Base-by-base conservation (phyloP, 495 filamentous ascomycete species). In the Penicillium roqueforti region DNA sequence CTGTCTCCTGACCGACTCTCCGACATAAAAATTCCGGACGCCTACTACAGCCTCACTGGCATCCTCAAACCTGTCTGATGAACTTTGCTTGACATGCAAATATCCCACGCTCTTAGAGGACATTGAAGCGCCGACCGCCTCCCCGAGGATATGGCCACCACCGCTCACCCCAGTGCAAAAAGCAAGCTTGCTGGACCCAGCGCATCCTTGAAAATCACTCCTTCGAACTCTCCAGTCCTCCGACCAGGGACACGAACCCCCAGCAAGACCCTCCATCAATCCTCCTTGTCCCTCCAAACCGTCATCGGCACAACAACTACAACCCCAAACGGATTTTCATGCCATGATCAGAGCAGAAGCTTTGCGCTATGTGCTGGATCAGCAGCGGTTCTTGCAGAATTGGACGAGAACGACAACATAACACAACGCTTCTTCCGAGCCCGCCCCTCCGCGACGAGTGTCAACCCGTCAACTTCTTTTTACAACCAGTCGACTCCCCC, bases 311-410 rank as follows among this genome's bases (percentile, higher is more conserved):
- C 91, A 16, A 95, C 92, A 11, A 91, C 89, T 51, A 81, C 73
- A 54, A 88, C 90, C 5, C 85, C 89, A 16, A 91, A 88, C 69
- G 91, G 86, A 47, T 96, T 98, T 68, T 92, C 95, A 62, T 81
- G 81, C 48, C 82, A 91, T 43, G 77, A 86, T 14, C 83, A 86
- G 29, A 83, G 80, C 45, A 72, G 74, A 55, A 80, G 80, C 36
- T 95, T 98, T 65, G 92, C 89, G 23, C 89, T 92, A 68, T 91
- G 89, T 55, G 93, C 93, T 9, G 95, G 93, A 37, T 92, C 91
- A 13, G 88, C 89, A n/a, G 93, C 88, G 16, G 89, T 98, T 0
- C 80, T 97, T n/a, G 87, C 89, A 8, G 82, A 87, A 54, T 72
- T 96, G 23, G 85, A 91, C 51, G 85, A 87, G 36, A 77, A 88